phyloP scores from a whole-genome alignment of 257 asterid species.

The Solanum dulcamara region DNA sequence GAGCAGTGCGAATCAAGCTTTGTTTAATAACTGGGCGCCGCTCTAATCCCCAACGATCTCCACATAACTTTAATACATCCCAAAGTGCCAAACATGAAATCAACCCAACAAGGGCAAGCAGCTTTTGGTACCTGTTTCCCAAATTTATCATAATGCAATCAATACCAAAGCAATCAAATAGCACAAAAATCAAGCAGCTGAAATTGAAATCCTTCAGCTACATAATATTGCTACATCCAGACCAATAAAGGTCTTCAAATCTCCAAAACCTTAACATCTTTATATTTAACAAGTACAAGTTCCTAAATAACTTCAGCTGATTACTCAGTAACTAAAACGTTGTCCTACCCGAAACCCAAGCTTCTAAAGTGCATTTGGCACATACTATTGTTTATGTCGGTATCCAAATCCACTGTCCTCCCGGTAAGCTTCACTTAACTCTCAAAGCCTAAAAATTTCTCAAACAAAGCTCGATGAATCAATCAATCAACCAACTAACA shows the following conservation, averaged over 20 bases:
- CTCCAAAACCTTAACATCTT: not conserved
- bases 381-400: not conserved
- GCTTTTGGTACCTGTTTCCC: constrained; percentile 67
- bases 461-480: not conserved
- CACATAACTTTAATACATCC: constrained; percentile 55
- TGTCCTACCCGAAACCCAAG: not conserved
- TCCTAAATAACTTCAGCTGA: not conserved
- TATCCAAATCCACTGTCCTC: not conserved
- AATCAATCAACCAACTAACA: not conserved
- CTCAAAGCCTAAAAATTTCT: not conserved
- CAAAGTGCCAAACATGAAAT: constrained; percentile 67
- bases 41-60: constrained; percentile 56
- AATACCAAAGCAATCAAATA: not conserved
- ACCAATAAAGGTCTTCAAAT: not conserved
- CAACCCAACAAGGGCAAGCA: constrained; percentile 67
- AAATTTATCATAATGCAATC: not conserved
- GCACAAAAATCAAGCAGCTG: not conserved
- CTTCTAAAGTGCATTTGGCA: not conserved
- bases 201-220: not conserved
- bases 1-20: constrained; percentile 42
- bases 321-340: not conserved
- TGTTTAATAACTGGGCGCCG: constrained; percentile 34
- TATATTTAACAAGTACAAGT: not conserved
- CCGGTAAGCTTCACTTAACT: not conserved
- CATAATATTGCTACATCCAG: not conserved